Percentiles rank a stretch among this genome's conserved stretches.
Conservation (phyloP, 2,329 filamentous ascomycete genomes). For the Mycosphaerella arachidis region DNA sequence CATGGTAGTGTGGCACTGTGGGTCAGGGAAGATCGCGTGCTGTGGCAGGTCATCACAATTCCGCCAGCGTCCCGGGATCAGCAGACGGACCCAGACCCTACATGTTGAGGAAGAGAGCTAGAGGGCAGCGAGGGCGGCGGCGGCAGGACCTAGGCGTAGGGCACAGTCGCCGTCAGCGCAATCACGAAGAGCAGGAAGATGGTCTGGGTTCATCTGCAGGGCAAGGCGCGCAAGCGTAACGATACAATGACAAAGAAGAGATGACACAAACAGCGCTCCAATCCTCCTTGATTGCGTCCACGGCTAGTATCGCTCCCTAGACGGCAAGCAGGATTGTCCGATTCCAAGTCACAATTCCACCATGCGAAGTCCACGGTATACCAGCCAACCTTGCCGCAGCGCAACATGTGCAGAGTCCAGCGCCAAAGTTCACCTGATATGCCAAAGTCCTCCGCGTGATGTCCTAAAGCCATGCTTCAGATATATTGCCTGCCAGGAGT, state of each 20-base stretch:
- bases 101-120: background rate
- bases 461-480: background rate
- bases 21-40: background rate
- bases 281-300: background rate
- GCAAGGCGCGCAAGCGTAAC: background rate
- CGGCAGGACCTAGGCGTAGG: background rate
- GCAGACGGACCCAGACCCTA: background rate
- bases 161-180: background rate
- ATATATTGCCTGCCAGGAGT: background rate
- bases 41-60: too few species aligned
- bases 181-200: background rate
- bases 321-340: background rate
- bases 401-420: slow-evolving; percentile 1
- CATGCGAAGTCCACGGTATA: background rate
- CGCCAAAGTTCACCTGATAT: background rate
- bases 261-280: background rate
- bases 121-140: background rate
- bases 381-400: background rate
- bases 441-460: background rate
- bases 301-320: background rate
- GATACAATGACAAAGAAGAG: background rate
- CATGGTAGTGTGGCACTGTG: background rate
- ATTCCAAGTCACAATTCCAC: background rate
- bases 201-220: background rate
- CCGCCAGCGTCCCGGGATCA: background rate